Evolutionary conservation across 495 filamentous ascomycete genomes (phyloP), one percentile per base, ranked within the genome.

Genomic region (Xylaria intraflava): DNA sequence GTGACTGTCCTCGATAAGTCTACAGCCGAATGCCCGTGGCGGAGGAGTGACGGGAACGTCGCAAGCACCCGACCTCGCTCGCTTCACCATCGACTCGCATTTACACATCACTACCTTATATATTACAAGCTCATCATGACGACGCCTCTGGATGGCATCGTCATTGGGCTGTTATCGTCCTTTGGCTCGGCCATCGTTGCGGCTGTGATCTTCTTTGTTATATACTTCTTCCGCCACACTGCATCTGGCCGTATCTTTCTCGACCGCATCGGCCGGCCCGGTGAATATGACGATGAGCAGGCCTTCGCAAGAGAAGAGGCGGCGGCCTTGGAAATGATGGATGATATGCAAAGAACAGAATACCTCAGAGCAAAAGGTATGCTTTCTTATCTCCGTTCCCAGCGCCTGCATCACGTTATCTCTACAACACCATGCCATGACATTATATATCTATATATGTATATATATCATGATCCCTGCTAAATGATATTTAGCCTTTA

Each of bases 241-340:
- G 80, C 78, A 46, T 83, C 85, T 47, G 93, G 93, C 26, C 81
- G 93, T 53, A 98, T 98, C 58, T 82, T 97, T 52, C 79, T 98
- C 55, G 92, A 97, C 73, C 84, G 90, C 57, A 87, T 98, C 66
- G 91, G 89, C 36, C 79, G 94, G 50, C 92, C 93, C 1, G 93
- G 93, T 55, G 93, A 96, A 71, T 98, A 87, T 74, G 93, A 98
- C 70, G 93, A 98, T 73, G 93, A 97, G 68, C 90, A 96, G 68
- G 86, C 87, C 24, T 94, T 91, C 69, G 78, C 81, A 55, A 82
- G 87, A 57, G 93, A 97, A 70, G 93, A 98, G 81, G 90, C 88
- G 24, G 90, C 94, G 68, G 93, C 94, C 50, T 69, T 98, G 65
- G 94, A 95, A 73, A 77, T 78, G 49, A 97, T 97, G 94, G 93